Evolutionary conservation across 2,329 filamentous ascomycete species (phyloP).

Genomic region (Dothidotthia symphoricarpi): DNA sequence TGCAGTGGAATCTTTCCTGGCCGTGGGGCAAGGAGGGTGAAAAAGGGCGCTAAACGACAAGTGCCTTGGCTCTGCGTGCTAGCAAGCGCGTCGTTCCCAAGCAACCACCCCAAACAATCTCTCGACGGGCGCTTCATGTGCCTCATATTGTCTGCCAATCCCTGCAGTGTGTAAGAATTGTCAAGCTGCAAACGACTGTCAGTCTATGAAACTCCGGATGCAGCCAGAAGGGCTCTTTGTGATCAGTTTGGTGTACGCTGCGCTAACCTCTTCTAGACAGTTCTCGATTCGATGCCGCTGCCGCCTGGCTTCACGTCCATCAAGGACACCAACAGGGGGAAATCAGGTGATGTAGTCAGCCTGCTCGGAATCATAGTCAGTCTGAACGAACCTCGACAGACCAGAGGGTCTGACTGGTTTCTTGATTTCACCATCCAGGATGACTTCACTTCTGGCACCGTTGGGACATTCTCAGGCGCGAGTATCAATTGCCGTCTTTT

Average conservation of each 20-base stretch:
- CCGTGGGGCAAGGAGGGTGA: slow-evolving; percentile 37
- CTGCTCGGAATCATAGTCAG: slow-evolving; percentile 73
- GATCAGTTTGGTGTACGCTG: background rate
- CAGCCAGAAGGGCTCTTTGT: background rate
- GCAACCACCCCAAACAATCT: slow-evolving; percentile 14
- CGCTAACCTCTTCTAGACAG: slow-evolving; percentile 19
- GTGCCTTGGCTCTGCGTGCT: slow-evolving; percentile 4
- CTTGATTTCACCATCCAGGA: slow-evolving; percentile 44
- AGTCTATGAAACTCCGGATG: background rate
- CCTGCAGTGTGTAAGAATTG: background rate
- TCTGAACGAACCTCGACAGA: slow-evolving; percentile 52
- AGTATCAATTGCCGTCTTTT: slow-evolving; percentile 30
- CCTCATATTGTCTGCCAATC: background rate
- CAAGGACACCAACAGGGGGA: slow-evolving; percentile 37
- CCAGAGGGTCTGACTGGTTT: slow-evolving; percentile 53
- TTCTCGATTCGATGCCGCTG: slow-evolving; percentile 13
- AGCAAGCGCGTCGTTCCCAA: slow-evolving; percentile 12
- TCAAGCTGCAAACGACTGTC: background rate
- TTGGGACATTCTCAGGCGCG: slow-evolving; percentile 10
- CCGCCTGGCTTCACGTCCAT: slow-evolving; percentile 48
- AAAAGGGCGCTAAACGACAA: slow-evolving; percentile 28
- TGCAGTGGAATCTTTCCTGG: slow-evolving; percentile 31
- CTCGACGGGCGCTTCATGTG: background rate
- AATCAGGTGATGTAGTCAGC: slow-evolving; percentile 44
- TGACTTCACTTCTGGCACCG: slow-evolving; percentile 20